Base-by-base conservation (phyloP, 2,329 filamentous ascomycete species). In the Aspergillus unguis region DNA sequence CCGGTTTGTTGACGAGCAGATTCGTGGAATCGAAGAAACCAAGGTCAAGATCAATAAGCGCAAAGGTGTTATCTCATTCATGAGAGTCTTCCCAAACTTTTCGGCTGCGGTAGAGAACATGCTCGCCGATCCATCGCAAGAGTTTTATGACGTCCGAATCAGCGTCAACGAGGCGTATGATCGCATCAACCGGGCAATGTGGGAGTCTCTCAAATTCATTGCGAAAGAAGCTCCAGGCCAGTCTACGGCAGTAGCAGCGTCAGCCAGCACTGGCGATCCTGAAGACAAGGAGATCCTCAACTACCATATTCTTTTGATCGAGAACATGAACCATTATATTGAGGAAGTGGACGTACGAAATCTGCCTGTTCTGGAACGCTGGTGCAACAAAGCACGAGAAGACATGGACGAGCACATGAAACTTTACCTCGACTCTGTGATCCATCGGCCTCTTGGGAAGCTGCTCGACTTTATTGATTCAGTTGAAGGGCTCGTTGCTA, bases 11-110 rank as follows among this genome's bases (percentile, higher is more conserved):
- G 92, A 97, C 60, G 90, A 96, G 58, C 94, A 99, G 69, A 88
- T 97, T 54, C 88, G 90, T 27, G 92, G 91, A 4, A 96, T 97
- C 58, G 94, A 97, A 73, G 94, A 97, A 56, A 97, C 92, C 36
- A 97, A 97, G 73, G 92, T 99, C 70, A 96, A 96, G 77, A 91
- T 96, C 73, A 96, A 96, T 78, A 97, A 97, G 78, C 87, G 94
- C 61, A 96, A 95, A 75, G 92, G 94, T 8, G 90, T 99, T 52
- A 96, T 97, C 63, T 86, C 86, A 11, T 97, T 97, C 71, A 92
- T 97, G 77, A 88, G 90, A 58, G 87, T 92, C 37, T 97, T 97
- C 77, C 94, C 92, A 0, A 78, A 86, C 54, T 96, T 96, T 73
- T 85, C 85, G n/a, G 74, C 83, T 1, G 85, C 88, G 0, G 83